Evolutionary conservation across 768 basidiomycete genomes (phyloP).

Genomic region (Holtermannia corniformis): DNA sequence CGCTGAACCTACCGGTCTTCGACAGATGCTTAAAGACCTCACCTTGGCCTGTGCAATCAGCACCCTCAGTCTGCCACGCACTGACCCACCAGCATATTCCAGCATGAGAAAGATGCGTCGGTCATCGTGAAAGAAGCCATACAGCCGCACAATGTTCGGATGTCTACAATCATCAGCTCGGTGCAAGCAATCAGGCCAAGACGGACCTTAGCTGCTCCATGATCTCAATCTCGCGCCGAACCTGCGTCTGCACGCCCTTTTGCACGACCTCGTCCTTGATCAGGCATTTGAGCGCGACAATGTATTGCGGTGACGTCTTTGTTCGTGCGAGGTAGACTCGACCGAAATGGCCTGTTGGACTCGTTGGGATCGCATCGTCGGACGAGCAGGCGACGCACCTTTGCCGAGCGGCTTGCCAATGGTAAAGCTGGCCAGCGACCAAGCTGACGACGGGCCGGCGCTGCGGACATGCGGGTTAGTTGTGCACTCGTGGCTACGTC

Average conservation of each 20-base stretch:
- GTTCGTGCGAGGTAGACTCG: slow-evolving; percentile 97
- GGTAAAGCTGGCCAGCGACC: slow-evolving; percentile 25
- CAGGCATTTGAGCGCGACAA: slow-evolving; percentile 90
- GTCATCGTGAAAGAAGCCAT: slow-evolving; percentile 96
- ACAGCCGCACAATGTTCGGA: slow-evolving; percentile 83
- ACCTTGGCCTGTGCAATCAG: slow-evolving; percentile 45
- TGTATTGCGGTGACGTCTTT: slow-evolving; percentile 71
- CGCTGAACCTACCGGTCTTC: slow-evolving; percentile 75
- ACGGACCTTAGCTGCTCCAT: slow-evolving; percentile 30
- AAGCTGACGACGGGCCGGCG: slow-evolving; percentile 15
- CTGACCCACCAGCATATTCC: slow-evolving; percentile 79
- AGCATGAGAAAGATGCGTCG: slow-evolving; percentile 97
- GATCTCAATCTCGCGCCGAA: slow-evolving; percentile 77
- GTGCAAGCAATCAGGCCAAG: neutral
- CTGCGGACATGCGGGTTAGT: slow-evolving; percentile 5
- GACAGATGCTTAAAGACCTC: slow-evolving; percentile 92
- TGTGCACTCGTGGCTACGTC: too few species aligned
- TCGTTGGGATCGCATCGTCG: slow-evolving; percentile 91
- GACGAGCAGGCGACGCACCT: slow-evolving; percentile 57
- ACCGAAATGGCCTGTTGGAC: slow-evolving; percentile 96
- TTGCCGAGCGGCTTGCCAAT: slow-evolving; percentile 33
- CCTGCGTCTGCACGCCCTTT: slow-evolving; percentile 85
- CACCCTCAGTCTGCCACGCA: neutral
- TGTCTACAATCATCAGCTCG: slow-evolving; percentile 48
- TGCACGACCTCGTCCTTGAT: slow-evolving; percentile 92